phyloP scores from a whole-genome alignment of 805 yeast species.

The Limtongozyma cylindracea region DNA sequence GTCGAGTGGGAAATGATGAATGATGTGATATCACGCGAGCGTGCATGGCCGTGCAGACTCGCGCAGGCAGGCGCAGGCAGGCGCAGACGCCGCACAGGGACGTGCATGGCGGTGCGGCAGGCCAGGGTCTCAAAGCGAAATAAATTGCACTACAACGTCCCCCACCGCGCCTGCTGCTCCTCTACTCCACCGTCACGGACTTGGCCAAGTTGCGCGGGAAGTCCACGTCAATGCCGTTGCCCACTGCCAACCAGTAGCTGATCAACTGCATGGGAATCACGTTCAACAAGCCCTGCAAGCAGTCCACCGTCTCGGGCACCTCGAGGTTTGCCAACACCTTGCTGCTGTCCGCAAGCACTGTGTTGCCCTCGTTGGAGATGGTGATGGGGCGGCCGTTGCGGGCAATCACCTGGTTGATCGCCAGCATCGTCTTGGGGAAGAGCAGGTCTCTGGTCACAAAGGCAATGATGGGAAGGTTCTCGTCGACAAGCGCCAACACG shows the following conservation, averaged over 20 bases:
- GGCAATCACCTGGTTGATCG: constrained; percentile 90
- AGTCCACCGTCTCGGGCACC: constrained; percentile 90
- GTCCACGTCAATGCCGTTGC: constrained; percentile 90
- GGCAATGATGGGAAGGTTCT: constrained; percentile 77
- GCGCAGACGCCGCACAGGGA: too few species aligned
- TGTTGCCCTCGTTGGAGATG: constrained; percentile 66
- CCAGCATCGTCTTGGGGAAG: constrained; percentile 88
- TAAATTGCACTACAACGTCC: too few species aligned
- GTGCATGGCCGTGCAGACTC: too few species aligned
- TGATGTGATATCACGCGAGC: too few species aligned
- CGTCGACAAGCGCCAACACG: constrained; percentile 90
- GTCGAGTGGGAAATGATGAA: too few species aligned
- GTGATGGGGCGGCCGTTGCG: constrained; percentile 94
- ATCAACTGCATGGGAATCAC: constrained; percentile 88
- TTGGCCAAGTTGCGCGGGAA: constrained; percentile 98
- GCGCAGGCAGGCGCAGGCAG: too few species aligned
- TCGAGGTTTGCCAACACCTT: constrained; percentile 49
- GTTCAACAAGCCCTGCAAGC: constrained; percentile 88
- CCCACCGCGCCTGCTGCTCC: too few species aligned
- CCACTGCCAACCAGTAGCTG: constrained; percentile 91
- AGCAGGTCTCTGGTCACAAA: constrained; percentile 91
- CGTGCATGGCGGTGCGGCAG: too few species aligned
- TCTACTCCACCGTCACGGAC: constrained; percentile 86
- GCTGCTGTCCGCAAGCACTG: constrained; percentile 21
- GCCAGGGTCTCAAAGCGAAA: too few species aligned